Percentiles rank a stretch among this genome's conserved stretches.
phyloP scores from a whole-genome alignment of 2,329 filamentous ascomycete species.

The Epichloe gansuensis region DNA sequence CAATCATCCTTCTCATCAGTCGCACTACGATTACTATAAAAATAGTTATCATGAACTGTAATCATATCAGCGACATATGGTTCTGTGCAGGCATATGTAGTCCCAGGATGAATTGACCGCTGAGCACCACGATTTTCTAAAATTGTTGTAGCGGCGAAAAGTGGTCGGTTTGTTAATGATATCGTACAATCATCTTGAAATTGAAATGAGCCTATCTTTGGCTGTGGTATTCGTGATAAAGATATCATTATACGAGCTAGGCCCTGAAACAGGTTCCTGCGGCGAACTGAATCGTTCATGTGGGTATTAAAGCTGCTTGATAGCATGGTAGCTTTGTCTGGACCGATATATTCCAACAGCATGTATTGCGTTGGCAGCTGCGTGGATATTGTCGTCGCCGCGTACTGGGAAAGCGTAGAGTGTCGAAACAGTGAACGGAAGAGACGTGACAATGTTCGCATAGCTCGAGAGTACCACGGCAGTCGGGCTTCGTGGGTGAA shows the following conservation, averaged over 20 bases:
- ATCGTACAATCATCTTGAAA: slow-evolving; percentile 19
- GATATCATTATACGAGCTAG: slow-evolving; percentile 17
- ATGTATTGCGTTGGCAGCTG: slow-evolving; percentile 9
- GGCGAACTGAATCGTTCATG: slow-evolving; percentile 3
- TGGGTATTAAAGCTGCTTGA: slow-evolving; percentile 13
- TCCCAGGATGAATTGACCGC: slow-evolving; percentile 15
- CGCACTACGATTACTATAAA: slow-evolving; percentile 15
- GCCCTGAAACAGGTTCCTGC: slow-evolving; percentile 16
- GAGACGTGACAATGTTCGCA: no score
- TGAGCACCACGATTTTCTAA: slow-evolving; percentile 21
- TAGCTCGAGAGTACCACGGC: slow-evolving; percentile 4
- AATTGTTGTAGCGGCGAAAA: slow-evolving; percentile 9
- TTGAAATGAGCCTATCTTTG: slow-evolving; percentile 16
- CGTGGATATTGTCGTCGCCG: not conserved
- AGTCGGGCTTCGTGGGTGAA: slow-evolving; percentile 4
- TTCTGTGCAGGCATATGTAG: slow-evolving; percentile 15
- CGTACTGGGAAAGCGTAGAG: slow-evolving; percentile 1
- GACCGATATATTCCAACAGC: slow-evolving; percentile 15
- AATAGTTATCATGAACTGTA: slow-evolving; percentile 12
- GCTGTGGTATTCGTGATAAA: slow-evolving; percentile 16
- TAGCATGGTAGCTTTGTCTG: slow-evolving; percentile 15
- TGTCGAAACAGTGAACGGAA: no score
- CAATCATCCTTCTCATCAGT: slow-evolving; percentile 14
- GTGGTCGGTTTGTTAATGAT: slow-evolving; percentile 16
- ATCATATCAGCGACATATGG: slow-evolving; percentile 14